phyloP scores from a whole-genome alignment of 352 stramenopile genomes.

The Globisporangium camurandrum region DNA sequence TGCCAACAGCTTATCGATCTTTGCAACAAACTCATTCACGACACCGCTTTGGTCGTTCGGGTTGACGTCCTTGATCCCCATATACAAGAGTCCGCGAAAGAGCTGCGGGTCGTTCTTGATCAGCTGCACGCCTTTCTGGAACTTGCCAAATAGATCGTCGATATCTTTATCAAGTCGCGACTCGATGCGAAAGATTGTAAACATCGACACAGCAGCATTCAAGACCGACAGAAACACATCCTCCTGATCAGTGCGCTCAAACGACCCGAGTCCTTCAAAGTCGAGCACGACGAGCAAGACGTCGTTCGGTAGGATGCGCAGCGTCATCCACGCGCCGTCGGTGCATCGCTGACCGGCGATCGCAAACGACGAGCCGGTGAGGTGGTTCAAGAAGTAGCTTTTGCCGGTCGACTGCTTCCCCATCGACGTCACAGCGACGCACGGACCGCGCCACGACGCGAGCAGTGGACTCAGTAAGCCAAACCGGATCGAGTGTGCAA shows the following conservation, averaged over 20 bases:
- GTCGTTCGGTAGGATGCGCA: conserved; percentile 27
- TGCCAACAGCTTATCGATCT: conserved; percentile 36
- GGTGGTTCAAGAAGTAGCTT: conserved; percentile 72
- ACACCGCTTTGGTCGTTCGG: conserved; percentile 47
- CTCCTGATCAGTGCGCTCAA: conserved; percentile 68
- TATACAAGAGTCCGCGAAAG: conserved; percentile 53
- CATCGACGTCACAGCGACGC: conserved; percentile 14
- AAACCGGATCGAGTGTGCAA: conserved; percentile 27
- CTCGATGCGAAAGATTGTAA: conserved; percentile 71
- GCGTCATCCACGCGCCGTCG: conserved; percentile 58
- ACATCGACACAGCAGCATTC: conserved; percentile 61
- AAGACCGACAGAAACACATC: conserved; percentile 68
- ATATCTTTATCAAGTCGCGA: conserved; percentile 78
- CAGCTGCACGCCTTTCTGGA: conserved; percentile 58
- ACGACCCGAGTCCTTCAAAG: conserved; percentile 70
- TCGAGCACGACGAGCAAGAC: conserved; percentile 66
- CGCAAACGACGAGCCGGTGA: conserved; percentile 15
- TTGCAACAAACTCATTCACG: conserved; percentile 35
- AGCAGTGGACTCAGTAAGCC: conserved; percentile 12
- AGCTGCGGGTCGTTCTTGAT: conserved; percentile 52
- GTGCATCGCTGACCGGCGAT: conserved; percentile 56
- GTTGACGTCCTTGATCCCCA: conserved; percentile 75
- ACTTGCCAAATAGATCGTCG: conserved; percentile 52
- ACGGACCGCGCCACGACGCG: conserved; percentile 11
- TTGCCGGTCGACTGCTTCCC: conserved; percentile 69